Base-by-base conservation (phyloP, 106 monocot genomes). In the Ottelia alismoides region DNA sequence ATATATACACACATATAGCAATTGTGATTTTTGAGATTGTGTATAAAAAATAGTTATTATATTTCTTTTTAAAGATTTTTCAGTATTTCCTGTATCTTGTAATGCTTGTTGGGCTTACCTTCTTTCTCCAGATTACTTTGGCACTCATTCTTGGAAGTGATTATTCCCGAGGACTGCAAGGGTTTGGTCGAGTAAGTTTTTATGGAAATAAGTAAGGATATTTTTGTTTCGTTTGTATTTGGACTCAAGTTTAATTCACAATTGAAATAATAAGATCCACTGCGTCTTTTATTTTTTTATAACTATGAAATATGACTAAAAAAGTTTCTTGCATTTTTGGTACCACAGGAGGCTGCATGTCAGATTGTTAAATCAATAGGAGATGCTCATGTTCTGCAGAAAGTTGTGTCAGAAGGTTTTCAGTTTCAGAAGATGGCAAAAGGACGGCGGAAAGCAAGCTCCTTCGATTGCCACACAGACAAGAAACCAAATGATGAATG, bases 61-160 rank as follows among this genome's bases (percentile, higher is more conserved):
- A n/a, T n/a, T n/a, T n/a, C n/a, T n/a, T n/a, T n/a, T n/a, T n/a
- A n/a, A n/a, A n/a, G n/a, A n/a, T n/a, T n/a, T n/a, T n/a, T n/a
- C n/a, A n/a, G n/a, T n/a, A n/a, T n/a, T n/a, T n/a, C n/a, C n/a
- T n/a, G n/a, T n/a, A n/a, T n/a, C n/a, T n/a, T n/a, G n/a, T n/a
- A n/a, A n/a, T n/a, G n/a, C n/a, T n/a, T n/a, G n/a, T n/a, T n/a
- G n/a, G n/a, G n/a, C n/a, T n/a, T n/a, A n/a, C 35, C 23, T 76
- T 24, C 24, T 28, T 30, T 29, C 55, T 28, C 59, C 78, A 92
- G 92, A 82, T 92, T 60, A 57, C 79, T 57, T 55, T 92, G 45
- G 78, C 79, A 45, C 69, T 92, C 64, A 79, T 92, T 79, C 92
- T 92, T 53, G 92, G 92, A 28, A 72, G 86, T 60, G 92, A 92